phyloP scores from a whole-genome alignment of 371 early-diverging fungal species.

The Capillidium rhysosporum region DNA sequence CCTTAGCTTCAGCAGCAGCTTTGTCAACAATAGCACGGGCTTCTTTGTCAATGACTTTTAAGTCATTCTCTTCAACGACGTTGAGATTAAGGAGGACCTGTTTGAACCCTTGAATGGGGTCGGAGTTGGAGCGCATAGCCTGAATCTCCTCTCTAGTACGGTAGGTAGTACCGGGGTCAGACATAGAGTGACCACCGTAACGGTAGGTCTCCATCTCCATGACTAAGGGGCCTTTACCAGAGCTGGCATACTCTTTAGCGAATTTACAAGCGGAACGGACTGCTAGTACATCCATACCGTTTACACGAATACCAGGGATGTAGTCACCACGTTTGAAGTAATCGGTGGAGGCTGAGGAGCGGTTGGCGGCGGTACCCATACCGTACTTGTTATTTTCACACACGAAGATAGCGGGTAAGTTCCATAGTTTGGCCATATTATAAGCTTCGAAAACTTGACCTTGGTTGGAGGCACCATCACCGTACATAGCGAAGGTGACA shows the following conservation, averaged over 20 bases:
- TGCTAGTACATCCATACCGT: conserved; percentile 92
- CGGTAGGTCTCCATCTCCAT: conserved; percentile 97
- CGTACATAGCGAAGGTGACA: conserved; percentile 85
- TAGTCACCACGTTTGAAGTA: conserved; percentile 94
- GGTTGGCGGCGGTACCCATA: conserved; percentile 92
- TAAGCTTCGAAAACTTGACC: conserved; percentile 98
- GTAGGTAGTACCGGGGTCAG: conserved; percentile 97
- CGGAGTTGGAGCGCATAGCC: conserved; percentile 83
- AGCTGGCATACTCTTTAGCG: conserved; percentile 68
- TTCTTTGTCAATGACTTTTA: conserved; percentile 82
- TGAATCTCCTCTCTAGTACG: conserved; percentile 95
- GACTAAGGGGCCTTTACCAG: conserved; percentile 86
- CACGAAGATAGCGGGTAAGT: conserved; percentile 88
- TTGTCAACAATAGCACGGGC: conserved; percentile 66
- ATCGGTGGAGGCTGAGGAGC: conserved; percentile 80
- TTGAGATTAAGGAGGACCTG: conserved; percentile 46
- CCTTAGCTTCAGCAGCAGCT: conserved; percentile 70
- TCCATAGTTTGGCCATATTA: conserved; percentile 99
- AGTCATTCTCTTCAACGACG: conserved; percentile 60
- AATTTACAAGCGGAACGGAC: conserved; percentile 67
- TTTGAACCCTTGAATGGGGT: conserved; percentile 84
- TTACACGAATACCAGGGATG: conserved; percentile 87
- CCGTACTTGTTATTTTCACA: conserved; percentile 99
- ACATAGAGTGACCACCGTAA: conserved; percentile 99
- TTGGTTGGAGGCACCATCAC: conserved; percentile 99